Evolutionary conservation across 495 filamentous ascomycete genomes (phyloP), one percentile per base, ranked within the genome.

Genomic region (Talaromyces thailandensis): DNA sequence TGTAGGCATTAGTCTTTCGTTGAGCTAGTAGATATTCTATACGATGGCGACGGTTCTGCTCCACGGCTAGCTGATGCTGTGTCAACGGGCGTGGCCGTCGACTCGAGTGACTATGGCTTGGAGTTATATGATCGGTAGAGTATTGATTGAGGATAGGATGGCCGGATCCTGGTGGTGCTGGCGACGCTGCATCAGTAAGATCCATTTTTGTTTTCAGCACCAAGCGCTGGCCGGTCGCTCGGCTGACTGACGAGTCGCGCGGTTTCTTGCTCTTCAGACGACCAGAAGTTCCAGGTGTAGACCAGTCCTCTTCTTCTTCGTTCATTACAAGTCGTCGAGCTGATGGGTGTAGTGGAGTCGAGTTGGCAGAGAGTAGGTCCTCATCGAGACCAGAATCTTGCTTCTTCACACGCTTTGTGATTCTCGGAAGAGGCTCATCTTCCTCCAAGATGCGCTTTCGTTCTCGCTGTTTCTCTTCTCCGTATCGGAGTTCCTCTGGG

Each of bases 31-130:
- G 86, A 67, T 94, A 90, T 58, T 96, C 88, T 48, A 96, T 90
- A 14, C 91, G 88, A 71, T 94, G 86, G 40, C 86, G 89, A 8
- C 95, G 83, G 69, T 96, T 96, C 53, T 88, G 84, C 66, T 96
- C 91, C 4, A 98, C 90, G 7, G 93, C 94, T 29, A 96, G 79
- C 68, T 98, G 94, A 71, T 98, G 94, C 9, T 91, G 88, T 1
- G 94, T 98, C 21, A 96, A 82, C 4, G 92, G 93, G 6, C 94
- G 84, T 3, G 88, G 84, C n/a, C 88, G 85, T 60, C 86, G 84
- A 56, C 72, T 69, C 21, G 70, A 67, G 32, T 66, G 29, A 23
- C 18, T 55, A 21, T 69, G 67, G 18, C 66, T 70, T 16, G 71
- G 67, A 21, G 73, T 66, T 24, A 73, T 70, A 16, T 74, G 67